These are phyloP conservation scores for Colletotrichum sidae DNA, from an alignment of 2,329 filamentous ascomycete genomes.

Conservation along the genomic window DNA sequence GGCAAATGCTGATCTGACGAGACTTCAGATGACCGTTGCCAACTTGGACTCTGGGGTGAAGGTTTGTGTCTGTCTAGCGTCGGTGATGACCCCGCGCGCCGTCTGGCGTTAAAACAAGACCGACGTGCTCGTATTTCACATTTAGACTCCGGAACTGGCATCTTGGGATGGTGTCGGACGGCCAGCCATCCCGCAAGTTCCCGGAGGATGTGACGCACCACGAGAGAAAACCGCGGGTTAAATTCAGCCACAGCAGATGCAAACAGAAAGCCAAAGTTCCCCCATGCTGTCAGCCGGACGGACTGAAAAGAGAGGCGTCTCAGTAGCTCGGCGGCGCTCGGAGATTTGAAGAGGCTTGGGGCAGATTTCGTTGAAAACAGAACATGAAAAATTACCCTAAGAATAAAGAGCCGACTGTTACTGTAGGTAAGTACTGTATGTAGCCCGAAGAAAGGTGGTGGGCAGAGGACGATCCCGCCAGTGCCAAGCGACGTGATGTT, in stretches of 20 bases:
- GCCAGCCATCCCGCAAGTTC: slow-evolving; percentile 20
- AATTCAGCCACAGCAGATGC: neutral
- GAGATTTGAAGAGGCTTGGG: no score
- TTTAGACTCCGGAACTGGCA: slow-evolving; percentile 1
- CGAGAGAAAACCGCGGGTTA: slow-evolving; percentile 2
- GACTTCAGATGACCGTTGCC: slow-evolving; percentile 14
- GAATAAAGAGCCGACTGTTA: no score
- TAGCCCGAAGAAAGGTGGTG: neutral
- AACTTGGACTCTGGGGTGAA: slow-evolving; percentile 8
- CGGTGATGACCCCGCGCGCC: slow-evolving; percentile 6
- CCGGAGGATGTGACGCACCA: slow-evolving; percentile 29
- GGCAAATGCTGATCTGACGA: neutral
- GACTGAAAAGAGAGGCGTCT: no score
- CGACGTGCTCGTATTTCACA: neutral
- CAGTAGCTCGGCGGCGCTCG: neutral
- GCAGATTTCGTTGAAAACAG: no score
- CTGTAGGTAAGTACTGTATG: no score
- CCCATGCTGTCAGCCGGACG: no score
- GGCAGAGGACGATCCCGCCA: slow-evolving; percentile 13
- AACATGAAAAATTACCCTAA: no score
- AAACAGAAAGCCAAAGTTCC: no score
- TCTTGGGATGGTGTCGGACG: neutral
- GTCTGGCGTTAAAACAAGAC: neutral
- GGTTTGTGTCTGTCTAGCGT: neutral
- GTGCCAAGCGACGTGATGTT: slow-evolving; percentile 26